These are phyloP conservation scores for Malbranchea zuffiana DNA, from an alignment of 2,329 filamentous ascomycete genomes.

Conservation along the genomic window DNA sequence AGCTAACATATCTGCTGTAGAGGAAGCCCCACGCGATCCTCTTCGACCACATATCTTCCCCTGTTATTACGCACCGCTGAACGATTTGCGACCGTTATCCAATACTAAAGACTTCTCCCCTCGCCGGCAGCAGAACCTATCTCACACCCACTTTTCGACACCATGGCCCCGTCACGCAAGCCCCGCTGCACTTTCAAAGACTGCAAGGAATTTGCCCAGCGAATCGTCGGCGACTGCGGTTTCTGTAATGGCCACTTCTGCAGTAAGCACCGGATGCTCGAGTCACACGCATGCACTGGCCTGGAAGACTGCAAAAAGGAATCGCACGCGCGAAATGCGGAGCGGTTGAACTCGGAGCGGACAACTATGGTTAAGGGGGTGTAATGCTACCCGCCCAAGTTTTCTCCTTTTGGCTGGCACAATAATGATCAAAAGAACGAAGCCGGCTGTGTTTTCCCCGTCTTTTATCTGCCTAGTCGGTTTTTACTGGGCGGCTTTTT, in stretches of 20 bases:
- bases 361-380: constrained; percentile 90
- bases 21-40: no score
- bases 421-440: no score
- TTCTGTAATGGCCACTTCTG: constrained; percentile 94
- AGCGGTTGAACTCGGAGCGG: constrained; percentile 82
- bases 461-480: no score
- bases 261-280: constrained; percentile 83
- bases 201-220: constrained; percentile 77
- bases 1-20: no score
- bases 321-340: constrained; percentile 84
- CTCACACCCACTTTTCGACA: no score
- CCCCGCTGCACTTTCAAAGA: constrained; percentile 77
- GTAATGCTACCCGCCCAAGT: constrained; percentile 34
- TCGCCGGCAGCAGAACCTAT: no score
- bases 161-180: constrained; percentile 39
- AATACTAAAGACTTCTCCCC: no score
- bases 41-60: no score
- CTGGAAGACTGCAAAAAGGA: constrained; percentile 98
- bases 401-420: neutral
- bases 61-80: no score
- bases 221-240: constrained; percentile 89
- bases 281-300: constrained; percentile 86
- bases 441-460: no score
- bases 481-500: no score
- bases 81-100: no score